Evolutionary conservation across 2,329 filamentous ascomycete species (phyloP), one percentile per base, ranked within the genome.

Genomic region (Talaromyces sp.): DNA sequence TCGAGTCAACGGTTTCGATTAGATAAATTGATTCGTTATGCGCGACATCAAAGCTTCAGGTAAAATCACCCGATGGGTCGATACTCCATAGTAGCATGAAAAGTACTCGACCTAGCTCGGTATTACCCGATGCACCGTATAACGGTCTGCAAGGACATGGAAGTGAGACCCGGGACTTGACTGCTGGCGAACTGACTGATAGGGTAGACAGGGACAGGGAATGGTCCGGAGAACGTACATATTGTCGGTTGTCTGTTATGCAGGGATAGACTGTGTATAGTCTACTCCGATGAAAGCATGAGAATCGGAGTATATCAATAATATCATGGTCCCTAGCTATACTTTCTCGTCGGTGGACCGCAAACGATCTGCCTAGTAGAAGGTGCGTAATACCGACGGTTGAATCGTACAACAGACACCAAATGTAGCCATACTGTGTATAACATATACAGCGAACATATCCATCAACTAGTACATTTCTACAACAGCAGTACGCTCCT

Each of bases 131-230:
- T 19, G 45, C 43, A 25, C 33, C 8, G 45, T 33, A 31, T 31
- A 52, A 61, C 59, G 45, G 59, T 19, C 45, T 52, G 59, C 59
- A 61, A 61, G 56, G 50, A n/a, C 49, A 35, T 35, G 22, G 49
- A 31, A 31, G 15, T 22, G 7, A 31, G 15, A 31, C 13, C 31
- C 47, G 47, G 47, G 47, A 50, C 47, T 31, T 50, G 25, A 9
- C 22, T 17, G 27, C 27, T 27, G 35, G 8, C 35, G 5, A 8
- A 37, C 11, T 37, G 35, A 37, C 35, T 37, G 35, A 37, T 7
- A 25, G 58, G 58, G 39, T 15, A 37, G 31, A 37, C 41, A 19
- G 25, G 39, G 37, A 27, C 52, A 54, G 27, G 15, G 50, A 31
- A 31, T 1, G 27, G 27, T n/a, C 9, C 11, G 17, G 17, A 37